Base-by-base conservation (phyloP, 306 rosid genomes). In the Crotalaria pallida region DNA sequence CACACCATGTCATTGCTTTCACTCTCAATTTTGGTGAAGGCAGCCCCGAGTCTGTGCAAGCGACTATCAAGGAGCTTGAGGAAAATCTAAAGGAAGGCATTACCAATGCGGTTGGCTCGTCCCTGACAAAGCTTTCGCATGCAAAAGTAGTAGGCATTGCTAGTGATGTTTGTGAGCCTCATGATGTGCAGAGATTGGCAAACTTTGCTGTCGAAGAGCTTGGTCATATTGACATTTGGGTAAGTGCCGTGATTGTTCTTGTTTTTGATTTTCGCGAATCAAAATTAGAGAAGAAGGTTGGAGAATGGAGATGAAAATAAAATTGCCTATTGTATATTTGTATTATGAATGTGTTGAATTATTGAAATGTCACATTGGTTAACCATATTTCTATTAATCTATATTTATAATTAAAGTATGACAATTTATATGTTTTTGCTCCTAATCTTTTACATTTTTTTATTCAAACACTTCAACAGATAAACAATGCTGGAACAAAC, bases 171-270 rank as follows among this genome's bases (percentile, higher is more conserved):
- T 87, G 92, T 29, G 88, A 88, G 59, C 84, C 95, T 16, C 58
- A 73, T 4, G 97, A 88, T 73, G 97, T 90, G 48, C 86, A 81
- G 66, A 90, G 88, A 17, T 75, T 90, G 78, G 88, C 96, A 5
- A 73, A 80, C 67, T 94, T 85, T 61, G 86, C 95, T 38, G 69
- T 87, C 12, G 67, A 62, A 33, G 84, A 94, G 80, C 85, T 94
- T 16, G 97, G 97, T 61, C 38, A 83, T 63, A 73, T 94, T 60
- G 96, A 88, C 79, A 88, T 94, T 80, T 94, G 98, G 98, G 98
- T 94, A 55, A 81, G 90, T 53, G 27, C 50, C 67, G 18, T 70
- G 65, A 64, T 52, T 21, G 16, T 44, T 75, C 40, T 70, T 16
- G 31, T n/a, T 38, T 23, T 77, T 6, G 21, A 18, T 45, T 48